Base-by-base conservation (phyloP, 1,139 yeast species). In the Saccharomyces hybrid region DNA sequence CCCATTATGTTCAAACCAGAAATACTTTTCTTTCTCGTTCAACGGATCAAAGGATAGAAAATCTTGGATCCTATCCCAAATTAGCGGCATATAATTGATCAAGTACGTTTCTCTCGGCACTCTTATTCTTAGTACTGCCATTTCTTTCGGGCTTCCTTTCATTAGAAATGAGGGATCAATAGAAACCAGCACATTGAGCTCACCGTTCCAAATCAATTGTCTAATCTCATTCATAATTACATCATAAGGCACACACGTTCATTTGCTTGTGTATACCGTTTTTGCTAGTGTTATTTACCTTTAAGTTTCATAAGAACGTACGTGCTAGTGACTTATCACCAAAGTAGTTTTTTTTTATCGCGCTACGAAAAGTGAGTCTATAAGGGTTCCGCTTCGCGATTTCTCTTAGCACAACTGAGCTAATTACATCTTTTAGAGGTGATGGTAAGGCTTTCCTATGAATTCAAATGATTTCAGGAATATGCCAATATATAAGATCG, bases 1-100 rank as follows among this genome's bases (percentile, higher is more conserved):
- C 4, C 74, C 78, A 31, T 83, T 83, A 63, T 74, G 80, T 60
- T 82, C 89, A 52, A 89, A 75, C 96, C 96, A 89, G 63, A 55
- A 48, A 29, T 12, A 51, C 19, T 29, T 51, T 0, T 76, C 64
- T 0, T 60, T 59, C 1, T 79, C 74, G 49, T 65, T 59, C 52
- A 65, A 38, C 12, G 16, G 59, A 19, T 73, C 71, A 51, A 69
- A 69, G 24, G 70, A 70, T 26, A 78, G 59, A 53, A 66, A 71
- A n/a, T 73, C 68, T 47, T 69, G 64, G 59, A 85, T 80, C 64
- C 75, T 83, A 1, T 61, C 59, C 2, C 78, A 62, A 0, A 86
- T 70, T 6, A 64, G 61, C 0, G 73, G 70, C 50, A 78, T 74
- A 56, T 78, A 74, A 1, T 75, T 54, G 2, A 88, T 84, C 42